Evolutionary conservation across 176 grass and related monocot species (phyloP).

Genomic region (Oryza meridionalis): DNA sequence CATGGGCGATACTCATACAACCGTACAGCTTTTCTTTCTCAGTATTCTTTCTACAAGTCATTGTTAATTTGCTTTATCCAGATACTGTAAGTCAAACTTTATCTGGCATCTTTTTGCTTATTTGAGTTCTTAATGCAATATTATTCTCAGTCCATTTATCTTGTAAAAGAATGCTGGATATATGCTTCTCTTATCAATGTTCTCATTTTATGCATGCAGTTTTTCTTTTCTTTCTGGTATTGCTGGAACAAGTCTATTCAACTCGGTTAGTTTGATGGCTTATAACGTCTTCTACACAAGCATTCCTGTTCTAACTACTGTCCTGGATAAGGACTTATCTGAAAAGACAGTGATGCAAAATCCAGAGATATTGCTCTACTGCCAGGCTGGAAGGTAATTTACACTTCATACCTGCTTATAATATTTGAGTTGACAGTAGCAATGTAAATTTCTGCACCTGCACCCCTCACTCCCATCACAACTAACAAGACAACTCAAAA

Average conservation of each 20-base stretch:
- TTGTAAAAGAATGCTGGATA: constrained; percentile 16
- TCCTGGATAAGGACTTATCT: constrained; percentile 91
- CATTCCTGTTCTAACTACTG: constrained; percentile 86
- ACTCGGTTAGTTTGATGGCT: constrained; percentile 94
- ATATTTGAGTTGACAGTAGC: background rate
- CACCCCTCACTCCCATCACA: background rate
- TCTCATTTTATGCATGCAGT: constrained; percentile 52
- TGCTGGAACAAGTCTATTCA: constrained; percentile 97
- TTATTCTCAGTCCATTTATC: background rate
- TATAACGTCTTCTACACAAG: constrained; percentile 99
- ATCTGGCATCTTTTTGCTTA: constrained; percentile 7
- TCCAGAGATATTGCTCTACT: constrained; percentile 90
- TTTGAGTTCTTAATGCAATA: constrained; percentile 17
- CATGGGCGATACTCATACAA: constrained; percentile 98
- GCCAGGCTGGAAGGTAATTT: constrained; percentile 91
- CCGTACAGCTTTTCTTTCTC: constrained; percentile 89
- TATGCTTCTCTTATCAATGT: constrained; percentile 36
- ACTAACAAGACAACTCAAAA: background rate
- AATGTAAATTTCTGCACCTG: background rate
- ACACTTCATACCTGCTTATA: background rate
- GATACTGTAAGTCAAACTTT: constrained; percentile 82
- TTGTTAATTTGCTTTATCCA: constrained; percentile 98
- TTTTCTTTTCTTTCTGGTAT: constrained; percentile 99
- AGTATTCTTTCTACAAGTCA: constrained; percentile 99
- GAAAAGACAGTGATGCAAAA: constrained; percentile 97